phyloP scores from a whole-genome alignment of 495 filamentous ascomycete genomes.

The Talaromyces thailandensis region DNA sequence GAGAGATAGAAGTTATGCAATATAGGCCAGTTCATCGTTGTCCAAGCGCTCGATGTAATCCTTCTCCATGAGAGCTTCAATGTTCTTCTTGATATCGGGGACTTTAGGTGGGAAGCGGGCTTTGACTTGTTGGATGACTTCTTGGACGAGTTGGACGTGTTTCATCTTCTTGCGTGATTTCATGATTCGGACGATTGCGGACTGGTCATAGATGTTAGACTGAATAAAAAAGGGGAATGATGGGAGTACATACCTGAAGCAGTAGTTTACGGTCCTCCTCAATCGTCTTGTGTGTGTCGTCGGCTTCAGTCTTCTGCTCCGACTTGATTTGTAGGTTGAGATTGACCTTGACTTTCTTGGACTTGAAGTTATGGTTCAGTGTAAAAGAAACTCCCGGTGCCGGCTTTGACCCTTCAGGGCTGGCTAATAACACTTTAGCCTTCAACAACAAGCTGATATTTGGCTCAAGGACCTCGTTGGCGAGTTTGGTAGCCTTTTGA shows the following conservation, averaged over 20 bases:
- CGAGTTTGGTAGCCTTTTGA: conserved; percentile 66
- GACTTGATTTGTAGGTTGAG: conserved; percentile 91
- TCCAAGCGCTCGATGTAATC: conserved; percentile 96
- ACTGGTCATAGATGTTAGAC: conserved; percentile 42
- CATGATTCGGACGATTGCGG: conserved; percentile 98
- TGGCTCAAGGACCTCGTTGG: conserved; percentile 73
- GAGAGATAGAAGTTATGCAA: conserved; percentile 44
- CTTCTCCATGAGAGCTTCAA: conserved; percentile 97
- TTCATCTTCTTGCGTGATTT: conserved; percentile 99
- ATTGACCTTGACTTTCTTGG: conserved; percentile 95
- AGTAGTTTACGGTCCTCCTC: conserved; percentile 95
- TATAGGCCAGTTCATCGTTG: conserved; percentile 87
- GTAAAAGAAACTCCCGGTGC: conserved; percentile 66
- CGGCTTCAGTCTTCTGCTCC: conserved; percentile 88
- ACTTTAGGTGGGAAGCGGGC: conserved; percentile 91
- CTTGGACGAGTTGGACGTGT: conserved; percentile 83
- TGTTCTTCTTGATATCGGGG: conserved; percentile 96
- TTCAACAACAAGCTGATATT: conserved; percentile 78
- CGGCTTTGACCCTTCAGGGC: conserved; percentile 62
- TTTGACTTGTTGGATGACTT: conserved; percentile 91
- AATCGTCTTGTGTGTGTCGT: conserved; percentile 98
- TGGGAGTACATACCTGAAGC: conserved; percentile 66
- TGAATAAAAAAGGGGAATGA: not conserved
- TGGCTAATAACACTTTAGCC: conserved; percentile 71
- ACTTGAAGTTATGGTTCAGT: conserved; percentile 91